A percentile compares a stretch with the other conserved stretches of the same genome.
Evolutionary conservation across 2,329 filamentous ascomycete genomes (phyloP).

Genomic region (Pseudogymnoascus sp.): DNA sequence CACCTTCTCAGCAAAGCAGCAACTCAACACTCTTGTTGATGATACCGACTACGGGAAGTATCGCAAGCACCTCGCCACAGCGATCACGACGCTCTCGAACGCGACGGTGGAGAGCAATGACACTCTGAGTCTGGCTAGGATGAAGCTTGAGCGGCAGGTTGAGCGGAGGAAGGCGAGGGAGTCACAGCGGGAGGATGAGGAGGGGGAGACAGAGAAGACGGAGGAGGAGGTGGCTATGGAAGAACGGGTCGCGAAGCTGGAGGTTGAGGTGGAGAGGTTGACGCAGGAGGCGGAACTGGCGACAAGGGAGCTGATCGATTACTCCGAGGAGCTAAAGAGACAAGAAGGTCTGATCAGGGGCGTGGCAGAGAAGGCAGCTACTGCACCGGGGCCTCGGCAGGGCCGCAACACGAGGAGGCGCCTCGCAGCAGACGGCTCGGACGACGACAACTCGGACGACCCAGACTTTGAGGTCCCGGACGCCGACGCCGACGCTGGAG

Average conservation of each 20-base stretch:
- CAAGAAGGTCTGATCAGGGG: conserved; percentile 21
- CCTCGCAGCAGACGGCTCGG: conserved; percentile 23
- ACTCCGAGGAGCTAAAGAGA: conserved; percentile 35
- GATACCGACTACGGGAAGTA: conserved; percentile 35
- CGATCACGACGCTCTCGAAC: conserved; percentile 37
- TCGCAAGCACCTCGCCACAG: conserved; percentile 38
- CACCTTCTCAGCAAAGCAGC: conserved; percentile 35
- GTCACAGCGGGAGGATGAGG: conserved; percentile 9
- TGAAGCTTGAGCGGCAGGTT: conserved; percentile 12
- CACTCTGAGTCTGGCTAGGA: conserved; percentile 28
- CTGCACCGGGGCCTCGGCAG: conserved; percentile 17
- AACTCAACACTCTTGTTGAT: conserved; percentile 36
- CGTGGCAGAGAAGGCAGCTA: conserved; percentile 25
- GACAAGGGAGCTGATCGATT: conserved; percentile 50
- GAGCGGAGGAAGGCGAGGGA: conserved; percentile 12
- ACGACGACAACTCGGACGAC: conserved; percentile 31
- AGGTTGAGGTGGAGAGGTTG: conserved; percentile 39
- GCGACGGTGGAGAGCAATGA: conserved; percentile 49
- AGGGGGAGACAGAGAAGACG: neutral
- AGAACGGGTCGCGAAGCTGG: conserved; percentile 25
- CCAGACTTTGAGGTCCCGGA: conserved; percentile 32
- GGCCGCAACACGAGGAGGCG: conserved; percentile 28
- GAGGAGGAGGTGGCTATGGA: conserved; percentile 16
- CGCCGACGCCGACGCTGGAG: conserved; percentile 33
- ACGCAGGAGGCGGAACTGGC: conserved; percentile 48